Evolutionary conservation across 805 yeast genomes (phyloP).

Genomic region (Lachancea fermentati): DNA sequence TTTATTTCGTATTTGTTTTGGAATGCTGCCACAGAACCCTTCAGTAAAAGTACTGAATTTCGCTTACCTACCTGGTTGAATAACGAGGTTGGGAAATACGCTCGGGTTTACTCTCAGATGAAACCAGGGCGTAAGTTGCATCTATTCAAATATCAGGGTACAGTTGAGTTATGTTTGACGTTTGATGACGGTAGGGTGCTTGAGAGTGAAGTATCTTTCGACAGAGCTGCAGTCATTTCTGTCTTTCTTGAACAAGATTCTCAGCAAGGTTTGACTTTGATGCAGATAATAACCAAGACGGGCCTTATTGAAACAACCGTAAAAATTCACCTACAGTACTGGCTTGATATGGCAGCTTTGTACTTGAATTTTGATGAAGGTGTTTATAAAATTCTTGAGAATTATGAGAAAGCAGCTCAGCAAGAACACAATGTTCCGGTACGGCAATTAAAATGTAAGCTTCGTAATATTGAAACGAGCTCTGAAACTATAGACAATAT

Average conservation of each 20-base stretch:
- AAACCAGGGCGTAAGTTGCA: slow-evolving; percentile 56
- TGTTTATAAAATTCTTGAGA: not conserved
- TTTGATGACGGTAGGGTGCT: slow-evolving; percentile 39
- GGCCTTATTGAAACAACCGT: slow-evolving; percentile 41
- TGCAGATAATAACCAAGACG: slow-evolving; percentile 33
- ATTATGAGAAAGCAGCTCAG: slow-evolving; percentile 1
- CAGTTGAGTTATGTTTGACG: slow-evolving; percentile 53
- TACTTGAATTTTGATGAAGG: slow-evolving; percentile 29
- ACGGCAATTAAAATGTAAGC: not conserved
- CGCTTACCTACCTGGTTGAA: slow-evolving; percentile 44
- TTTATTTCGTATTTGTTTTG: slow-evolving; percentile 76
- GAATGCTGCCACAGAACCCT: slow-evolving; percentile 42
- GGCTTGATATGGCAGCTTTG: slow-evolving; percentile 60
- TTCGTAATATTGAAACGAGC: slow-evolving; percentile 10
- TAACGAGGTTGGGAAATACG: slow-evolving; percentile 39
- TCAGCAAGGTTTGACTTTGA: slow-evolving; percentile 25
- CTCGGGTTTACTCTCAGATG: slow-evolving; percentile 36
- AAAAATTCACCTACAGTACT: slow-evolving; percentile 42
- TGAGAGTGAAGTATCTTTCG: slow-evolving; percentile 54
- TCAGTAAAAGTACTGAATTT: slow-evolving; percentile 31
- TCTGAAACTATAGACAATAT: not conserved
- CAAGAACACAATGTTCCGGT: no score
- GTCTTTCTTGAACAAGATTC: slow-evolving; percentile 35
- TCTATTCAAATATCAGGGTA: slow-evolving; percentile 55
- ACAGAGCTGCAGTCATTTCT: slow-evolving; percentile 58